Percentiles rank a stretch among this genome's conserved stretches.
phyloP scores from a whole-genome alignment of 257 asterid species.

The Rubia yunnanensis region DNA sequence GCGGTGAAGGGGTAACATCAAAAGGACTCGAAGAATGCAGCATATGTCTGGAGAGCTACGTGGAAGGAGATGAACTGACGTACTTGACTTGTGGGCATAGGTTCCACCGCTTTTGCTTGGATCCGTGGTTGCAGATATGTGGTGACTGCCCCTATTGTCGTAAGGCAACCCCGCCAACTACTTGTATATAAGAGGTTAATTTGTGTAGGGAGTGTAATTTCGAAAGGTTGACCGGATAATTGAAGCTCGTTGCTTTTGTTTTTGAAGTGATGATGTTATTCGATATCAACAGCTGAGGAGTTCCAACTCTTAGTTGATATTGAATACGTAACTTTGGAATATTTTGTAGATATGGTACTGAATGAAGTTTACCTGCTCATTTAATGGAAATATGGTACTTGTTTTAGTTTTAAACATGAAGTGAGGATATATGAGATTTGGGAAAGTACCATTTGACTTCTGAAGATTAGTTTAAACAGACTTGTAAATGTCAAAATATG shows the following conservation, averaged over 20 bases:
- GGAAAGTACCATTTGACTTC: not conserved
- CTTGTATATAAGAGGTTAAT: conserved; percentile 7
- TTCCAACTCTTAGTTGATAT: too few species aligned
- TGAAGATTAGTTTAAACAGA: not conserved
- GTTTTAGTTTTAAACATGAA: too few species aligned
- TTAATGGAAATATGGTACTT: not conserved
- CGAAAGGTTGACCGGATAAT: not conserved
- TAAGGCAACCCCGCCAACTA: conserved; percentile 27
- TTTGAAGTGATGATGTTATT: not conserved
- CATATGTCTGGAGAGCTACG: conserved; percentile 75
- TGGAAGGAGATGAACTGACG: conserved; percentile 55
- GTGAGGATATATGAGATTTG: not conserved
- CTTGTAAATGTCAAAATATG: not conserved
- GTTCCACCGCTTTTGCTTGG: conserved; percentile 65
- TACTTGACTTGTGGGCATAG: conserved; percentile 61
- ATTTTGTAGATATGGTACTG: too few species aligned
- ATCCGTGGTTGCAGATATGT: conserved; percentile 65
- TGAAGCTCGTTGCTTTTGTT: not conserved
- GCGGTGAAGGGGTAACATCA: conserved; percentile 19
- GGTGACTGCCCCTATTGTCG: conserved; percentile 97
- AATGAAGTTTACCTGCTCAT: not conserved
- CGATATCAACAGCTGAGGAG: not conserved
- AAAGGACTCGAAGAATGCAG: conserved; percentile 30
- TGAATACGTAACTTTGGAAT: too few species aligned
- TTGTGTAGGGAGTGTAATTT: not conserved